These are phyloP conservation scores for Cercospora zeina DNA, from an alignment of 2,329 filamentous ascomycete species.

Conservation along the genomic window DNA sequence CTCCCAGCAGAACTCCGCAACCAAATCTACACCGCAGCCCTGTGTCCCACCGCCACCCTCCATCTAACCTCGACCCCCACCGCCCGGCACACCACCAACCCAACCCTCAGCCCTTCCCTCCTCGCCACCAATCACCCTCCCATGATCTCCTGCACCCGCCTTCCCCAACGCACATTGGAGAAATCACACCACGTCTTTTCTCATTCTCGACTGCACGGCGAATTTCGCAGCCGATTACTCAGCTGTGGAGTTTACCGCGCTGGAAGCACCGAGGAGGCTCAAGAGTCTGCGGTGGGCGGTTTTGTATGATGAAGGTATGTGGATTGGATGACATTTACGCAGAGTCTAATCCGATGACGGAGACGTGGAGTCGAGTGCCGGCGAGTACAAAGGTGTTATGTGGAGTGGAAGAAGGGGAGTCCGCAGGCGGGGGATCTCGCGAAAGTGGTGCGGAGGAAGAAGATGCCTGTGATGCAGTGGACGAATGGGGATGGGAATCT, in stretches of 20 bases:
- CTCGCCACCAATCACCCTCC: slow-evolving; percentile 43
- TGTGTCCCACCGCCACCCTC: slow-evolving; percentile 29
- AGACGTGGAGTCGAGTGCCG: slow-evolving; percentile 2
- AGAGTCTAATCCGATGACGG: slow-evolving; percentile 9
- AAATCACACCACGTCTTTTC: slow-evolving; percentile 29
- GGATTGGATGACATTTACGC: not conserved
- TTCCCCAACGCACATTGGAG: slow-evolving; percentile 30
- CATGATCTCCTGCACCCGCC: slow-evolving; percentile 28
- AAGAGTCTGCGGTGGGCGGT: slow-evolving; percentile 18
- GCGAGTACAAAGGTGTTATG: slow-evolving; percentile 15
- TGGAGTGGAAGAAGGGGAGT: slow-evolving; percentile 22
- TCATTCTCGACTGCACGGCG: slow-evolving; percentile 33
- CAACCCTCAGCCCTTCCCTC: slow-evolving; percentile 43
- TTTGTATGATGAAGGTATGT: not conserved
- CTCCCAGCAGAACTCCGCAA: slow-evolving; percentile 35
- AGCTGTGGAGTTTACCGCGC: slow-evolving; percentile 30
- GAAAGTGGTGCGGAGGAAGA: slow-evolving; percentile 6
- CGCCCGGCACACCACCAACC: slow-evolving; percentile 26
- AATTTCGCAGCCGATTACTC: slow-evolving; percentile 28
- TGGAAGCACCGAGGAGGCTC: slow-evolving; percentile 19
- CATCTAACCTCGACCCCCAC: slow-evolving; percentile 26
- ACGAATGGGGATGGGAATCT: slow-evolving; percentile 1
- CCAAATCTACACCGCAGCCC: slow-evolving; percentile 31
- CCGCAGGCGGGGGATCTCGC: slow-evolving; percentile 18
- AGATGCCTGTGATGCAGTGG: not conserved